These are phyloP conservation scores for Solanum tarapatanum DNA, from an alignment of 257 asterid species.

Conservation along the genomic window DNA sequence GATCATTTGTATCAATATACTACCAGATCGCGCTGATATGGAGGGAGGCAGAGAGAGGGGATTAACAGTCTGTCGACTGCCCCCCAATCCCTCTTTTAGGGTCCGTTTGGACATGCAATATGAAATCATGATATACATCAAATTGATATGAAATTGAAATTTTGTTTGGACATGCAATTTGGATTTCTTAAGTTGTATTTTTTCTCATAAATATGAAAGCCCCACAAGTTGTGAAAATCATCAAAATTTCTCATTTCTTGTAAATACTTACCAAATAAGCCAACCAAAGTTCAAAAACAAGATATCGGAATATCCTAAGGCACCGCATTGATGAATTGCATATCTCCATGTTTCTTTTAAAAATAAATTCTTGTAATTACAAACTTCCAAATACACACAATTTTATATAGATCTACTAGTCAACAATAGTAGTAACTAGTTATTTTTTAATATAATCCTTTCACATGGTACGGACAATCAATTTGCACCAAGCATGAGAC, in stretches of 20 bases:
- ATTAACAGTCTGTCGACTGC: neutral
- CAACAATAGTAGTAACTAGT: neutral
- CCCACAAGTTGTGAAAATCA: neutral
- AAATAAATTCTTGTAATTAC: neutral
- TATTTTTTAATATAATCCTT: neutral
- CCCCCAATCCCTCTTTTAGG: neutral
- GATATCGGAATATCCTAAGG: neutral
- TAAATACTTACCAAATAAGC: neutral
- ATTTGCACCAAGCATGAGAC: neutral
- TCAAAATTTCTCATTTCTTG: neutral
- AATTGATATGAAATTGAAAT: neutral
- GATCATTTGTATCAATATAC: neutral
- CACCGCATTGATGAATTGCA: neutral
- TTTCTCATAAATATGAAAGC: neutral
- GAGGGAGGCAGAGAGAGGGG: neutral
- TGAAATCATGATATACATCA: neutral
- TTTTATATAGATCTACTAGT: neutral
- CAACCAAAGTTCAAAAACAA: neutral
- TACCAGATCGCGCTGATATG: neutral
- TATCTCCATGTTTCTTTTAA: neutral
- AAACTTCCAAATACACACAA: neutral
- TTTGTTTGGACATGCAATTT: neutral
- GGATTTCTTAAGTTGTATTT: neutral
- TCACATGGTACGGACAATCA: neutral
- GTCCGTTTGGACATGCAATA: neutral